These are phyloP conservation scores for Tylopilus orsonianus DNA, from an alignment of 1,284 basidiomycete genomes.

Conservation along the genomic window DNA sequence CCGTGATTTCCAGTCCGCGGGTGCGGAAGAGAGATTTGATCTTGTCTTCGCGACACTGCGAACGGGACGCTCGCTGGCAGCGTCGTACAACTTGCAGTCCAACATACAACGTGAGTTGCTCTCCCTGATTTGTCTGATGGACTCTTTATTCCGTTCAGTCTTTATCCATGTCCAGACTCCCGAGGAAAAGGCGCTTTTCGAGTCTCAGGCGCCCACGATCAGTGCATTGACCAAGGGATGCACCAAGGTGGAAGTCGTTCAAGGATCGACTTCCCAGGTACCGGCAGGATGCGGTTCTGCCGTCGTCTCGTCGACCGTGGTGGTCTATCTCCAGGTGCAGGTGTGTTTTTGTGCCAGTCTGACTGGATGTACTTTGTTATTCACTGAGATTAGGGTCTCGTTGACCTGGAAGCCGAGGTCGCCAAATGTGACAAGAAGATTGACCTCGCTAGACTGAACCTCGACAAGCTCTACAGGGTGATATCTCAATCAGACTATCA, in stretches of 20 bases:
- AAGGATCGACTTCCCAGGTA: slow-evolving; percentile 57
- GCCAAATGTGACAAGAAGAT: slow-evolving; percentile 87
- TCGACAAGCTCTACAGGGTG: slow-evolving; percentile 78
- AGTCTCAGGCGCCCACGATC: slow-evolving; percentile 75
- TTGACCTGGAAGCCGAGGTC: slow-evolving; percentile 84
- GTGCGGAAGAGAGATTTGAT: slow-evolving; percentile 86
- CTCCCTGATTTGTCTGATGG: slow-evolving; percentile 7
- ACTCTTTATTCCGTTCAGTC: slow-evolving; percentile 61
- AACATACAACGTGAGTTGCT: slow-evolving; percentile 74
- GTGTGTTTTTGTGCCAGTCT: slow-evolving; percentile 45
- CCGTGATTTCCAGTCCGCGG: slow-evolving; percentile 60
- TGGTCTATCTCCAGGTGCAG: slow-evolving; percentile 81
- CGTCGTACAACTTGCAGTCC: slow-evolving; percentile 88
- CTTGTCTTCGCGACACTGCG: slow-evolving; percentile 82
- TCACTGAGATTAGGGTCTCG: slow-evolving; percentile 61
- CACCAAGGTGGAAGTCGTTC: slow-evolving; percentile 66
- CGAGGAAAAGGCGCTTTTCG: slow-evolving; percentile 65
- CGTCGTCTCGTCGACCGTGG: slow-evolving; percentile 74
- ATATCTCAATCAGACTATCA: slow-evolving; percentile 76
- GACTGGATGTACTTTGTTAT: background rate
- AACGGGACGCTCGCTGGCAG: slow-evolving; percentile 81
- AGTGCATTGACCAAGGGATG: slow-evolving; percentile 88
- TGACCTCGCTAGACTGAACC: slow-evolving; percentile 63
- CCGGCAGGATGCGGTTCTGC: slow-evolving; percentile 88
- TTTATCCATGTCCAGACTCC: slow-evolving; percentile 74